Evolutionary conservation across 441 rosid species (phyloP).

Genomic region (Adansonia madagascariensis): DNA sequence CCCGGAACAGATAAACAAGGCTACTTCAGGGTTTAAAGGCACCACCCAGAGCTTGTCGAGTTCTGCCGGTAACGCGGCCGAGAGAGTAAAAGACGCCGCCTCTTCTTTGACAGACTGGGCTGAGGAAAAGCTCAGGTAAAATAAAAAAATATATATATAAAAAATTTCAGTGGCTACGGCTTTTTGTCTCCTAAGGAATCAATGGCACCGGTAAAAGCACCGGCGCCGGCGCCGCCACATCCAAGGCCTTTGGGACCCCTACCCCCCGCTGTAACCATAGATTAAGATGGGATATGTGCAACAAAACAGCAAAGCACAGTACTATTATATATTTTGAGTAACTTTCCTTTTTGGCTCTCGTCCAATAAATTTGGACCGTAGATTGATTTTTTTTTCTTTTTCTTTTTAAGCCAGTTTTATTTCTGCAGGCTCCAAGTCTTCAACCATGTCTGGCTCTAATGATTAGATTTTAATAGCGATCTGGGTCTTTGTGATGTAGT

Average conservation of each 20-base stretch:
- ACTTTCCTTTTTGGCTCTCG: not conserved
- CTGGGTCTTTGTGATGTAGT: no score
- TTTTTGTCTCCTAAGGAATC: not conserved
- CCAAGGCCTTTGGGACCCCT: not conserved
- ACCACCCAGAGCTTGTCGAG: not conserved
- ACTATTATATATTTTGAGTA: not conserved
- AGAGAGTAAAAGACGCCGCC: not conserved
- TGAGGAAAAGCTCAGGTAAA: constrained; percentile 16
- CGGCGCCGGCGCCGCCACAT: not conserved
- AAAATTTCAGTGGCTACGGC: not conserved
- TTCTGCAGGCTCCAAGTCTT: not conserved
- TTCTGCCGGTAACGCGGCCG: not conserved
- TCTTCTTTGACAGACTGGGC: constrained; percentile 18
- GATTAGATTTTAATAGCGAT: not conserved
- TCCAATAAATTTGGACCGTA: not conserved
- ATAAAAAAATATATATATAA: no score
- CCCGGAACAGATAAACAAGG: not conserved
- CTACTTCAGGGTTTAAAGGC: not conserved
- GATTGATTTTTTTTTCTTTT: no score
- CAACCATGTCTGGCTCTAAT: not conserved
- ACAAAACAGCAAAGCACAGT: not conserved
- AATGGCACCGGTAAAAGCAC: not conserved
- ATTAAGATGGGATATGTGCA: not conserved
- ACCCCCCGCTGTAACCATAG: not conserved
- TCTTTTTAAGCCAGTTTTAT: not conserved